phyloP scores from a whole-genome alignment of 163 green algal species.

The Trebouxia gelatinosa region DNA sequence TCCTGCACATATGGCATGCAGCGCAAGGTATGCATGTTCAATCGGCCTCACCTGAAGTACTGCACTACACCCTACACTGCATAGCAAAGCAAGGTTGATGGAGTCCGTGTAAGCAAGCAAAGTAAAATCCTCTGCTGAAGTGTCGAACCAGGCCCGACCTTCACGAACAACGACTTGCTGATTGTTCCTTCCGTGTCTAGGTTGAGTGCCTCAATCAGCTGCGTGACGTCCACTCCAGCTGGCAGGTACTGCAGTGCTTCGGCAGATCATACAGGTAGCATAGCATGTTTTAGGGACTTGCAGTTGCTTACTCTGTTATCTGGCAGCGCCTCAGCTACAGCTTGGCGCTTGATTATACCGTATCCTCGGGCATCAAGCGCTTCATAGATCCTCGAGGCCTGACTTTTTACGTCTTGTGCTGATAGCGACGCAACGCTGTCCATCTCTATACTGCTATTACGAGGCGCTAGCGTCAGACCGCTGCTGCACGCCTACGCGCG shows the following conservation, averaged over 20 bases:
- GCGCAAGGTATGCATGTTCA: too few relatives aligned
- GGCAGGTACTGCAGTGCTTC: neutral
- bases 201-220: conserved; percentile 10
- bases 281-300: neutral
- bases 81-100: too few relatives aligned
- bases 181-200: conserved; percentile 25
- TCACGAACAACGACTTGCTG: conserved; percentile 12
- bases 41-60: too few relatives aligned
- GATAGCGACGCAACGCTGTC: too few relatives aligned
- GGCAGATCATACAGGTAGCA: neutral
- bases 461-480: too few relatives aligned
- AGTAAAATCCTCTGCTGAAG: neutral
- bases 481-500: too few relatives aligned
- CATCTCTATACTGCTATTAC: too few relatives aligned
- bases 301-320: neutral
- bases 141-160: too few relatives aligned
- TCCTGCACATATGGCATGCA: too few relatives aligned
- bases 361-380: conserved; percentile 12
- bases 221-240: neutral
- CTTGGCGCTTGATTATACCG: conserved; percentile 16
- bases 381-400: conserved; percentile 19
- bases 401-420: neutral
- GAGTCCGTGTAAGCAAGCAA: too few relatives aligned
- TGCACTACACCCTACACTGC: too few relatives aligned
- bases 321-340: neutral